Evolutionary conservation across 345 rosid genomes (phyloP).

Genomic region (Populus alba): DNA sequence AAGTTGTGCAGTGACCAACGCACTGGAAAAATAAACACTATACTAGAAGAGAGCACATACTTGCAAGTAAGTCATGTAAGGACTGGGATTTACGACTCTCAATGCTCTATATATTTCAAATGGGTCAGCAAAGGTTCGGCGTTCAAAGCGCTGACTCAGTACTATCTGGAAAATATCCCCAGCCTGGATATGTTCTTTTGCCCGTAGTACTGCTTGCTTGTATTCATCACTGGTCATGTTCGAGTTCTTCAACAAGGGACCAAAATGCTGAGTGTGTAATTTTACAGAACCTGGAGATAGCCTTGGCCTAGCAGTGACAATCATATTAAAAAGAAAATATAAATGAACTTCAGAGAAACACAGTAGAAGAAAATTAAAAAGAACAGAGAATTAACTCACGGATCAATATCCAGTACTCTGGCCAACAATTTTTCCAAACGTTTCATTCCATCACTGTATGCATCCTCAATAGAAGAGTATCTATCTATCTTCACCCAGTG

Average conservation of each 20-base stretch:
- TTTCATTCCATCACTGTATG: conserved; percentile 48
- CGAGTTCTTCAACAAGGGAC: conserved; percentile 56
- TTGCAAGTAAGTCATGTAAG: conserved; percentile 85
- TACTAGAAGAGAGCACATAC: conserved; percentile 31
- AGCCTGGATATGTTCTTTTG: conserved; percentile 82
- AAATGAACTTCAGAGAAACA: not conserved
- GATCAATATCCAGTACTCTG: conserved; percentile 38
- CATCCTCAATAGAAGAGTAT: conserved; percentile 45
- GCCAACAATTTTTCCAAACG: conserved; percentile 44
- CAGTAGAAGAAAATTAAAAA: not conserved
- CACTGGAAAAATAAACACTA: not conserved
- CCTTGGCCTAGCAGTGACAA: conserved; percentile 44
- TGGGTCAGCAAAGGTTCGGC: conserved; percentile 85
- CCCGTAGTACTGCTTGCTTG: conserved; percentile 58
- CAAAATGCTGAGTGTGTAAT: conserved; percentile 53
- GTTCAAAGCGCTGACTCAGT: conserved; percentile 82
- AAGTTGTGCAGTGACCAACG: not conserved
- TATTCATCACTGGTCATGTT: conserved; percentile 70
- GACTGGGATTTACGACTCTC: conserved; percentile 90
- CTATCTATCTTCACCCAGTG: conserved; percentile 60
- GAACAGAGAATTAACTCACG: conserved; percentile 33
- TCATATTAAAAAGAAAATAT: conserved; percentile 11
- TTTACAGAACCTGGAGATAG: conserved; percentile 52
- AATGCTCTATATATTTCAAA: conserved; percentile 87
- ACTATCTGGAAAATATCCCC: conserved; percentile 91